phyloP scores from a whole-genome alignment of 768 basidiomycete genomes.

The Psilocybe cubensis region DNA sequence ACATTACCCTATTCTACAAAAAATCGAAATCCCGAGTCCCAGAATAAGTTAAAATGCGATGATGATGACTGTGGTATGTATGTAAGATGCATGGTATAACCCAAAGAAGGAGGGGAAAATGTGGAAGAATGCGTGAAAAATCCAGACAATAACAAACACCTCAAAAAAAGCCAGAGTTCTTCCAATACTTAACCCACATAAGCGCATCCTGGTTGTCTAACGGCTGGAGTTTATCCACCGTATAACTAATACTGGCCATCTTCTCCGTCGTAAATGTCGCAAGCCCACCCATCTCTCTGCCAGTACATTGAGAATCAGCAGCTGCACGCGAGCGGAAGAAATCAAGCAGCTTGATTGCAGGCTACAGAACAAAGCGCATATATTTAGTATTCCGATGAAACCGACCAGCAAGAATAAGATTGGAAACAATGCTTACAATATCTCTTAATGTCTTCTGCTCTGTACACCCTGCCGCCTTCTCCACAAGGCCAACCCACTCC shows the following conservation, averaged over 20 bases:
- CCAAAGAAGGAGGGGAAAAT: too few species aligned
- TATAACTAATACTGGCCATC: slow-evolving; percentile 29
- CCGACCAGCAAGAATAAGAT: neutral
- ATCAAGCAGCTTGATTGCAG: slow-evolving; percentile 21
- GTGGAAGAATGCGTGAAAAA: neutral
- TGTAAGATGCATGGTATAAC: too few species aligned
- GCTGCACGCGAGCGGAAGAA: slow-evolving; percentile 2
- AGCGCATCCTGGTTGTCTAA: slow-evolving; percentile 23
- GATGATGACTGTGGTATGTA: too few species aligned
- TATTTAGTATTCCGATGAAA: neutral
- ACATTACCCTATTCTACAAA: too few species aligned
- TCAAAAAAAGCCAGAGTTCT: slow-evolving; percentile 23
- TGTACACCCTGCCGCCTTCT: neutral
- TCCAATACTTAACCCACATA: slow-evolving; percentile 39
- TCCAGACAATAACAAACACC: neutral
- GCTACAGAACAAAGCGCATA: slow-evolving; percentile 17
- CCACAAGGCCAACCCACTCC: slow-evolving; percentile 14
- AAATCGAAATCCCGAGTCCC: too few species aligned
- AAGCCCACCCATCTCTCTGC: slow-evolving; percentile 17
- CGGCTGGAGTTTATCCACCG: slow-evolving; percentile 25
- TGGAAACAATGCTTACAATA: too few species aligned
- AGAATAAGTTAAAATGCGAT: too few species aligned
- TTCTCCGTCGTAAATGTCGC: slow-evolving; percentile 26
- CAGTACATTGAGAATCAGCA: slow-evolving; percentile 10
- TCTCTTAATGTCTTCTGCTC: neutral